phyloP scores from a whole-genome alignment of 192 early-diverging fungal species.

The Phlyctochytrium planicorne region DNA sequence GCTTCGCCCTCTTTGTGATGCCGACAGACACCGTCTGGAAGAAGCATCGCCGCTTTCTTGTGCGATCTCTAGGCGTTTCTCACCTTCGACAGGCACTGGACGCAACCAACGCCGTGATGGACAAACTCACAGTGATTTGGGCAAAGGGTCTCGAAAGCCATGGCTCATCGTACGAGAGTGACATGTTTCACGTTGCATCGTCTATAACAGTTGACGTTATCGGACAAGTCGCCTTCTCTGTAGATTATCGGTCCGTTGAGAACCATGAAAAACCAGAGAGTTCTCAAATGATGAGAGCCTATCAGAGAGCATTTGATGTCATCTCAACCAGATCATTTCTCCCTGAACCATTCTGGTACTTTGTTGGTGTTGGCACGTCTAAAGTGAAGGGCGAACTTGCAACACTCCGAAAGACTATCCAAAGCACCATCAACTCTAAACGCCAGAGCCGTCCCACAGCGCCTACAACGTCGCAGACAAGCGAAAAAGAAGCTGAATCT shows the following conservation, averaged over 20 bases:
- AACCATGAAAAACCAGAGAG: slow-evolving; percentile 1
- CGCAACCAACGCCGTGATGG: slow-evolving; percentile 7
- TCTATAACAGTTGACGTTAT: slow-evolving; percentile 34
- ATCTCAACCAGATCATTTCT: background rate
- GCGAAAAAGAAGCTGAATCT: background rate
- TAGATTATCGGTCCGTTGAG: slow-evolving; percentile 4
- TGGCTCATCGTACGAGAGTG: background rate
- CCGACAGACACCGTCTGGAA: slow-evolving; percentile 43
- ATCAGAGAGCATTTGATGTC: background rate
- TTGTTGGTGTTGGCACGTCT: slow-evolving; percentile 2
- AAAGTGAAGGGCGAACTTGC: background rate
- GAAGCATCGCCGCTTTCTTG: slow-evolving; percentile 48
- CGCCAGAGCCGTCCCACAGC: background rate
- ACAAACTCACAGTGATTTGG: slow-evolving; percentile 5
- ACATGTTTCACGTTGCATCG: slow-evolving; percentile 22
- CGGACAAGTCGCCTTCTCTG: slow-evolving; percentile 30
- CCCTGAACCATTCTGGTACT: slow-evolving; percentile 10
- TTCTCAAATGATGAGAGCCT: background rate
- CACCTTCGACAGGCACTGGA: slow-evolving; percentile 35
- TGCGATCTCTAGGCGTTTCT: slow-evolving; percentile 46
- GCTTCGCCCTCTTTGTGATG: slow-evolving; percentile 36
- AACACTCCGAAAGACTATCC: background rate
- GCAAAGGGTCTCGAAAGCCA: background rate
- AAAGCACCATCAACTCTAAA: background rate
- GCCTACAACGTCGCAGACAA: background rate